phyloP scores from a whole-genome alignment of 2,329 filamentous ascomycete species.

The Botrytis galanthina region DNA sequence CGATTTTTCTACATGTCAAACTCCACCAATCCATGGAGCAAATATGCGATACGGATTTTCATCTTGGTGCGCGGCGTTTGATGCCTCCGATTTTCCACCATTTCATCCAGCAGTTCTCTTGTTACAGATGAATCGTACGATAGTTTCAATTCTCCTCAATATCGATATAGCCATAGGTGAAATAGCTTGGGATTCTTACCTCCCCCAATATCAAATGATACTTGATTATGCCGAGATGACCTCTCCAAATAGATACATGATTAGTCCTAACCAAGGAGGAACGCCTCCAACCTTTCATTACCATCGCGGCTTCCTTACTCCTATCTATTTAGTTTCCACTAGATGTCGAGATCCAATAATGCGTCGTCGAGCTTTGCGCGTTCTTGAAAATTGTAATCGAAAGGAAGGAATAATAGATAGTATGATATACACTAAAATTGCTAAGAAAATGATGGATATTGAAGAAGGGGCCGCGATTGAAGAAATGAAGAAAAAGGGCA shows the following conservation, averaged over 20 bases:
- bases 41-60: neutral
- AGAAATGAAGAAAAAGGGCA: neutral
- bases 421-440: neutral
- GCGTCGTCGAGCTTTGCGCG: neutral
- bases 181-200: neutral
- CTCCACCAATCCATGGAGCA: neutral
- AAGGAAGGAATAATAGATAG: slow-evolving; percentile 16
- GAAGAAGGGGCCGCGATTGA: slow-evolving; percentile 14
- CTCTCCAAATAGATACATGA: neutral
- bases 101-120: neutral
- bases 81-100: slow-evolving; percentile 5
- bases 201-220: neutral
- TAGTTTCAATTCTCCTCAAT: neutral
- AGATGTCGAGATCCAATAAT: slow-evolving; percentile 8
- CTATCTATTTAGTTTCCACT: neutral
- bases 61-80: neutral
- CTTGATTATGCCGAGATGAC: neutral
- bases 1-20: neutral
- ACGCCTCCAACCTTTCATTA: neutral
- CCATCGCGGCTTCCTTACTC: slow-evolving; percentile 7
- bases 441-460: neutral
- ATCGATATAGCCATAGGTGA: neutral
- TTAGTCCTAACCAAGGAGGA: too few species aligned
- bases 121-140: neutral
- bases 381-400: neutral